Evolutionary conservation across 2,329 filamentous ascomycete genomes (phyloP).

Genomic region (Truncatella angustata): DNA sequence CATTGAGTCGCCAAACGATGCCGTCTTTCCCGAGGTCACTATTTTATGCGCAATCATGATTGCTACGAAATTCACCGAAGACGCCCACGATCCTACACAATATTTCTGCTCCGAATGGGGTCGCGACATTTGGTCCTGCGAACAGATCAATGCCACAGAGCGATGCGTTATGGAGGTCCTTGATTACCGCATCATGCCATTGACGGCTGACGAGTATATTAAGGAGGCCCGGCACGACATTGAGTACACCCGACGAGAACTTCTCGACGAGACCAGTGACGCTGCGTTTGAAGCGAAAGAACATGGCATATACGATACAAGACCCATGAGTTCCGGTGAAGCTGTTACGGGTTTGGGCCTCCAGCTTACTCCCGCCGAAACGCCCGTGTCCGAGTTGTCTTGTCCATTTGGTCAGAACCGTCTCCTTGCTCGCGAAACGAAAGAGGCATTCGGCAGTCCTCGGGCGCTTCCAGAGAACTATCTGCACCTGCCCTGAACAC

Average conservation of each 20-base stretch:
- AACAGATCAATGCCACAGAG: slow-evolving; percentile 64
- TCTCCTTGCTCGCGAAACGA: slow-evolving; percentile 17
- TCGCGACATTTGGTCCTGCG: slow-evolving; percentile 53
- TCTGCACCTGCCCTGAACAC: slow-evolving; percentile 18
- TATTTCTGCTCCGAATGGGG: slow-evolving; percentile 57
- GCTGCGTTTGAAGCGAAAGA: slow-evolving; percentile 15
- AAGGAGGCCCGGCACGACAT: slow-evolving; percentile 62
- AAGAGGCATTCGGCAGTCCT: slow-evolving; percentile 21
- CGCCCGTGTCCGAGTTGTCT: slow-evolving; percentile 30
- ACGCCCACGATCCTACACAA: slow-evolving; percentile 51
- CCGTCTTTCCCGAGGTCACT: slow-evolving; percentile 60
- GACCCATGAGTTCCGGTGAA: slow-evolving; percentile 37
- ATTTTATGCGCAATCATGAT: slow-evolving; percentile 62
- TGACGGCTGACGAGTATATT: slow-evolving; percentile 56
- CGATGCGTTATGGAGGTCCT: slow-evolving; percentile 63
- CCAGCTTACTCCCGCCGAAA: slow-evolving; percentile 40
- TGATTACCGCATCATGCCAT: slow-evolving; percentile 60
- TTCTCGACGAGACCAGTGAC: slow-evolving; percentile 22
- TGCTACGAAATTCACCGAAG: slow-evolving; percentile 65
- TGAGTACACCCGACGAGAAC: slow-evolving; percentile 52
- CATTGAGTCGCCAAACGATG: slow-evolving; percentile 47
- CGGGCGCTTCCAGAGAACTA: slow-evolving; percentile 19
- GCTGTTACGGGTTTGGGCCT: slow-evolving; percentile 38
- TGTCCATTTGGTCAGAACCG: slow-evolving; percentile 19
- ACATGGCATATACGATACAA: slow-evolving; percentile 16